These are phyloP conservation scores for Nannochloropsis oceanica DNA, from an alignment of 108 stramenopile species.

Conservation along the genomic window DNA sequence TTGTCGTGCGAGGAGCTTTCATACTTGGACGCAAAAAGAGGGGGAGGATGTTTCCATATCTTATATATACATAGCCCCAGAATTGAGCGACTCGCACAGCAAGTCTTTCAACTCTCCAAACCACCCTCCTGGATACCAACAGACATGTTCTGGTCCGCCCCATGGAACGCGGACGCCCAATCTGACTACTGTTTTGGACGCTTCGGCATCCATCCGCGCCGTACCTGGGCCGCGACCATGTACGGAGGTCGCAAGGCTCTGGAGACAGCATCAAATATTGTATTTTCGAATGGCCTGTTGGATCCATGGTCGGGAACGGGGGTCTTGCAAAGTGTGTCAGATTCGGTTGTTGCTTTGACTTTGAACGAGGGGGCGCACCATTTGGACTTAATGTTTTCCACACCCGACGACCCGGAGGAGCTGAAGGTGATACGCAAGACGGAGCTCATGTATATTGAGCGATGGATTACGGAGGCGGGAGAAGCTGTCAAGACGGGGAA, in stretches of 20 bases:
- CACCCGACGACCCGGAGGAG: constrained; percentile 45
- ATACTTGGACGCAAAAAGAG: no score
- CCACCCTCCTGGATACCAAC: not conserved
- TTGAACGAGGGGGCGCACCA: constrained; percentile 65
- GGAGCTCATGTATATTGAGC: constrained; percentile 28
- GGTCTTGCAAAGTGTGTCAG: constrained; percentile 12
- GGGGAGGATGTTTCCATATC: no score
- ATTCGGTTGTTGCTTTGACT: constrained; percentile 21
- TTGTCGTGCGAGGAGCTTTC: no score
- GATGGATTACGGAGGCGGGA: constrained; percentile 13
- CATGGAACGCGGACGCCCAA: constrained; percentile 11
- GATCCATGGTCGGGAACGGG: constrained; percentile 74
- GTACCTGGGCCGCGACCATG: constrained; percentile 40
- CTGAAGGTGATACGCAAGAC: constrained; percentile 41
- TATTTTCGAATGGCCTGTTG: constrained; percentile 63
- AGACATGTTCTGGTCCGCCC: constrained; percentile 41
- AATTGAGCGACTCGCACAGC: no score
- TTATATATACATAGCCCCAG: no score
- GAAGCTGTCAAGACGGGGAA: not conserved
- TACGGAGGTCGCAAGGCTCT: constrained; percentile 46
- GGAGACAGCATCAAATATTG: constrained; percentile 49
- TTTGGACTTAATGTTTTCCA: constrained; percentile 59
- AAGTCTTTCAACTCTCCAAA: no score
- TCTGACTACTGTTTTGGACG: constrained; percentile 8
- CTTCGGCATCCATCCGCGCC: constrained; percentile 35